Evolutionary conservation across 2,329 filamentous ascomycete species (phyloP), one percentile per base, ranked within the genome.

Genomic region (Ascochyta lentis): DNA sequence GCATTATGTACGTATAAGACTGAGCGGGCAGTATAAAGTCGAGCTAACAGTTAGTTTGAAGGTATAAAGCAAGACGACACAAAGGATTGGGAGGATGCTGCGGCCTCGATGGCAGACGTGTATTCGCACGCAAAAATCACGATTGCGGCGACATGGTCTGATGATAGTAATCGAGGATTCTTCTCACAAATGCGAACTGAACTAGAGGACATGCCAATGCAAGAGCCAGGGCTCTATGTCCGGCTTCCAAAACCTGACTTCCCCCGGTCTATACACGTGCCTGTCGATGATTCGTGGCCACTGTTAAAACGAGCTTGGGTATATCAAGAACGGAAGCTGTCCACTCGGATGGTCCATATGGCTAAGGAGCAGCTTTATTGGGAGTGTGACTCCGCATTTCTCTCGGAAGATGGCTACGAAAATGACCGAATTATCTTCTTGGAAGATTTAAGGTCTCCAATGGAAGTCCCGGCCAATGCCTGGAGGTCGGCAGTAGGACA

Each of bases 401-500:
- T 24, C 8, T 42, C 39, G 6, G 39, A 42, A 26, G 39, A 42
- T 29, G 39, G 39, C 10, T 6, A 7, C 9, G 19, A 26, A 41
- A 19, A 41, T 10, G 26, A 27, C 26, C 26, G 8, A 27, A 27
- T 5, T 19, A 19, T 19, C 16, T 19, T 19, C 16, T 19, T 41
- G 3, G 19, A 6, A n/a, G 23, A 26, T n/a, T 27, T 29, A 13
- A 24, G 15, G 26, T 26, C 39, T 10, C 4, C 13, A 16, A 42
- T 15, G 13, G 26, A 26, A 27, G 12, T 6, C 23, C 39, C 4
- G 7, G n/a, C 4, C n/a, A 7, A 0, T 24, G 39, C n/a, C 10
- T 58, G 55, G 50, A 10, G 13, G 7, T 16, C n/a, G 3, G 19
- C 31, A 1, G 35, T 58, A 3, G 5, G 34, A 5, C 22, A 34